Evolutionary conservation across 2,329 filamentous ascomycete species (phyloP), one percentile per base, ranked within the genome.

Genomic region (Apiospora phragmitis): DNA sequence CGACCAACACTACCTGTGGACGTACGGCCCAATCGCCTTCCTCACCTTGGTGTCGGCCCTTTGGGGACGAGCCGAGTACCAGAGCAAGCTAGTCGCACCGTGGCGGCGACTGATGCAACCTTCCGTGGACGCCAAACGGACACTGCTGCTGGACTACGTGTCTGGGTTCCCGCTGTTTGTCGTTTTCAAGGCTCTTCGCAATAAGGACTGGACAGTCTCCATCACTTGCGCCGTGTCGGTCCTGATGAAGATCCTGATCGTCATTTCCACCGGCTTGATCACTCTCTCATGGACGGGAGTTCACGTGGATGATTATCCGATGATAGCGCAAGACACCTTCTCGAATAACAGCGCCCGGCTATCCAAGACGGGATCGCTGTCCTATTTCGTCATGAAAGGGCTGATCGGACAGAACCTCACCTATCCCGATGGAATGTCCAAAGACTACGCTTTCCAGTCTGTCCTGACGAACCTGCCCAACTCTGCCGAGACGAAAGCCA

Each of bases 41-140:
- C 74, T 83, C 65, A 77, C 77, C 4, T 68, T 81, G 0, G 72
- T 81, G 21, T 78, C 80, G 5, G 78, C 76, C 16, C 45, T 79
- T 11, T 84, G 82, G 81, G 73, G 73, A 12, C 77, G 82, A 21
- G 81, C 81, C 12, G 82, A 84, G 66, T 81, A 80, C 69, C 82
- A 84, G 70, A 75, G 80, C n/a, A 80, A 80, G 51, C 73, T 76
- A 12, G 74, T 76, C 0, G 81, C 82, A 43, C 82, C 82, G 1
- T 84, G 82, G 82, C 71, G 79, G 3, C 79, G 79, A 1, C 74
- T 83, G 72, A 73, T 77, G 7, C 76, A 76, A 24, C 77, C 73
- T 1, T 74, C 80, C 12, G 72, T 74, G 7, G 72, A 75, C 35
- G 76, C 77, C 16, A 76, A 80, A 62, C 75, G 75, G 69, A 81